phyloP scores from a whole-genome alignment of 257 asterid genomes.

The Solanum gandarillasii region DNA sequence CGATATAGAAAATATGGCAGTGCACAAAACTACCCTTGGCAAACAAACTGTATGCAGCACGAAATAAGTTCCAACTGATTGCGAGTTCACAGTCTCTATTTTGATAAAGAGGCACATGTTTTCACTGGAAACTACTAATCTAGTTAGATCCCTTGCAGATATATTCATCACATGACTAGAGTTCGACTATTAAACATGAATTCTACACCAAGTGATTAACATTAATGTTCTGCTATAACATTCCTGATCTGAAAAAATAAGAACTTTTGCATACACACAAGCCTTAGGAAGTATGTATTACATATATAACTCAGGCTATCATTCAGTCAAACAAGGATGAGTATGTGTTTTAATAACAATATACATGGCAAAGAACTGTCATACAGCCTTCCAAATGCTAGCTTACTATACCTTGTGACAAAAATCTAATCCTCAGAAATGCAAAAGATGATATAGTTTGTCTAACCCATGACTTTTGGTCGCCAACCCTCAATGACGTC shows the following conservation, averaged over 20 bases:
- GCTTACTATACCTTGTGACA: neutral
- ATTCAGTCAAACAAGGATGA: neutral
- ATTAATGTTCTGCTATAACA: neutral
- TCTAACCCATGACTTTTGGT: constrained; percentile 63
- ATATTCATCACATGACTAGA: neutral
- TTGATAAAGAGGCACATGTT: neutral
- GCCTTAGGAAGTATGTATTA: neutral
- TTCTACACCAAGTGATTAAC: neutral
- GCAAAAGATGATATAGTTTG: neutral
- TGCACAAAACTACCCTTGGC: neutral
- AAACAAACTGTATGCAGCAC: neutral
- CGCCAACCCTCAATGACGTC: constrained; percentile 95
- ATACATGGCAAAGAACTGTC: neutral
- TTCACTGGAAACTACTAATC: neutral
- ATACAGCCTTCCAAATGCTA: neutral
- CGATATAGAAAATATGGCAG: neutral
- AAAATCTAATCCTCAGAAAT: neutral
- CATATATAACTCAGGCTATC: neutral
- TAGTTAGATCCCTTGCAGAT: neutral
- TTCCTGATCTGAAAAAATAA: neutral
- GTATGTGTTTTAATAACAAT: neutral
- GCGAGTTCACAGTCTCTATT: neutral
- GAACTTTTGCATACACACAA: neutral
- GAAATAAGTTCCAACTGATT: neutral
- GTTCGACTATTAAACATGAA: neutral